Conservation (phyloP, 2,329 filamentous ascomycete species). For the Aspergillus sp. region DNA sequence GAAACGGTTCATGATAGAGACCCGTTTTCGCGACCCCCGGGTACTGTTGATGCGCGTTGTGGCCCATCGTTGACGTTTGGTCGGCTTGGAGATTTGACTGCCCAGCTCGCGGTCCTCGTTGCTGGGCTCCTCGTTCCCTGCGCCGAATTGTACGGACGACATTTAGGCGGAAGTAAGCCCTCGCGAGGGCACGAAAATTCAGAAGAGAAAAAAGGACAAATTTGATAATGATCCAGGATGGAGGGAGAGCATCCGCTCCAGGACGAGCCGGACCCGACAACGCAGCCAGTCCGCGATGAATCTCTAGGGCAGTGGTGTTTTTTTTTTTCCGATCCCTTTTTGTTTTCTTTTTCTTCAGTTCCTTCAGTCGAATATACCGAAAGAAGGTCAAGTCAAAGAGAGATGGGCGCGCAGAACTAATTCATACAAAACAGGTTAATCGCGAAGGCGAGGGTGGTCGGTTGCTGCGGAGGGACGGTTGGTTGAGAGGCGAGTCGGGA, state of each 20-base stretch:
- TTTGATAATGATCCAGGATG: conserved; percentile 3
- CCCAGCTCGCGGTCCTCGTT: conserved; percentile 20
- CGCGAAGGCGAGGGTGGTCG: background rate
- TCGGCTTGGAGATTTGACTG: conserved; percentile 51
- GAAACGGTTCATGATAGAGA: conserved; percentile 70
- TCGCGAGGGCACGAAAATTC: conserved; percentile 19
- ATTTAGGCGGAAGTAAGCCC: conserved; percentile 26
- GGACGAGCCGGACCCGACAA: conserved; percentile 16
- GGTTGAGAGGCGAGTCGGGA: background rate
- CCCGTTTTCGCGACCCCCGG: conserved; percentile 68
- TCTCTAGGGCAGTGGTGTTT: background rate
- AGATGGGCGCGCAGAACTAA: background rate
- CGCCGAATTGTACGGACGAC: conserved; percentile 31
- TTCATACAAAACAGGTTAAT: background rate
- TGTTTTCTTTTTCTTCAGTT: background rate
- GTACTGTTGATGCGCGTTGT: conserved; percentile 77
- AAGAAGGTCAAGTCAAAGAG: too few species aligned
- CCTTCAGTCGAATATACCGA: too few species aligned
- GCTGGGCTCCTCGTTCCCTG: conserved; percentile 20
- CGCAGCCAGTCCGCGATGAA: conserved; percentile 14
- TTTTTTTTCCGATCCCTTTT: background rate
- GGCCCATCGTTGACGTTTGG: conserved; percentile 86
- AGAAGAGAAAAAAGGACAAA: conserved; percentile 5
- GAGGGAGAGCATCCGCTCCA: conserved; percentile 21
- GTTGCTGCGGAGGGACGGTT: background rate